These are phyloP conservation scores for Daldinia sp. DNA, from an alignment of 2,329 filamentous ascomycete genomes.

Conservation along the genomic window DNA sequence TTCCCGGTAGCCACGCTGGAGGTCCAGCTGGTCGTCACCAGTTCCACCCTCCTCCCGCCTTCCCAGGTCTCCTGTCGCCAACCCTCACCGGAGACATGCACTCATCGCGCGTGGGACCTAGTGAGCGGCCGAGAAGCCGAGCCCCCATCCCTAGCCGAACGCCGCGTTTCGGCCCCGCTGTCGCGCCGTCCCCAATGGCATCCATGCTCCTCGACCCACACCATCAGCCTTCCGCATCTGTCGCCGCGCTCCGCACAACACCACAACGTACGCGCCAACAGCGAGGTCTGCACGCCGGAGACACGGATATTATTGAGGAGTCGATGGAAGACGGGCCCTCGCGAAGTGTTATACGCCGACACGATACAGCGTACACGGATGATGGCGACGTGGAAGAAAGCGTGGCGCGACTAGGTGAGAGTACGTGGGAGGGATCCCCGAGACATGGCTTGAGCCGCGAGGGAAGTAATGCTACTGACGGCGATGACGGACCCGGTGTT, in stretches of 20 bases:
- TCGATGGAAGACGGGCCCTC: conserved; percentile 57
- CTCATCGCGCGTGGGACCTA: conserved; percentile 57
- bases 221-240: conserved; percentile 69
- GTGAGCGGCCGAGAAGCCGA: conserved; percentile 56
- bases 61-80: conserved; percentile 74
- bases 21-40: conserved; percentile 61
- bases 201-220: conserved; percentile 79
- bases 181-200: conserved; percentile 70
- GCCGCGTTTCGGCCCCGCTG: conserved; percentile 54
- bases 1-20: conserved; percentile 65
- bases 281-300: conserved; percentile 57
- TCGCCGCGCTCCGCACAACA: conserved; percentile 53
- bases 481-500: conserved; percentile 62
- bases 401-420: conserved; percentile 63
- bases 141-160: conserved; percentile 51
- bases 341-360: conserved; percentile 49
- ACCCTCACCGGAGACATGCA: conserved; percentile 65
- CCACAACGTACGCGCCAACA: conserved; percentile 56
- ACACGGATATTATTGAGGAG: conserved; percentile 64
- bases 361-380: conserved; percentile 60
- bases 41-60: conserved; percentile 79
- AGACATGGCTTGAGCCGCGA: conserved; percentile 60
- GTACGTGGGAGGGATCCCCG: conserved; percentile 67
- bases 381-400: conserved; percentile 66
- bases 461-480: conserved; percentile 55